These are phyloP conservation scores for Eucalyptus brandiana DNA, from an alignment of 345 rosid species.

Conservation along the genomic window DNA sequence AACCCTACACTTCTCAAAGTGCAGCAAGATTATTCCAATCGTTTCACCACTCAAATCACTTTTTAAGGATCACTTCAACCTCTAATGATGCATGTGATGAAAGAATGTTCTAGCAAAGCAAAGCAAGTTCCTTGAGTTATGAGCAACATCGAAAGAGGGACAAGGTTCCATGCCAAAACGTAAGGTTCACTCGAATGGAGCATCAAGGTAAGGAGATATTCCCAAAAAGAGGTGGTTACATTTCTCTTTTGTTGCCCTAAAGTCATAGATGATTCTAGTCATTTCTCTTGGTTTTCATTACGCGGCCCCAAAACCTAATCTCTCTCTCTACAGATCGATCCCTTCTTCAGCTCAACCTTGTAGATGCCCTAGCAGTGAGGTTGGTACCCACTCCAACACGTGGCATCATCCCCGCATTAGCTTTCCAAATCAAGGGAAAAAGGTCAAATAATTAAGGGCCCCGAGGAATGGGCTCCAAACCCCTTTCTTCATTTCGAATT, in stretches of 20 bases:
- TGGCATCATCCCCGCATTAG: neutral
- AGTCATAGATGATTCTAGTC: neutral
- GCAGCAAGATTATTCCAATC: neutral
- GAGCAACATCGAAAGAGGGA: neutral
- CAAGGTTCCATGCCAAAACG: neutral
- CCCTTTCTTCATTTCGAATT: neutral
- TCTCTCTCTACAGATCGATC: neutral
- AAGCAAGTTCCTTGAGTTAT: neutral
- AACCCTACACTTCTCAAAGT: neutral
- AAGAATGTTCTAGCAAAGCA: neutral
- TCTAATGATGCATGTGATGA: neutral
- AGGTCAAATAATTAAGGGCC: neutral
- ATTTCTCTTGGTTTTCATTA: neutral
- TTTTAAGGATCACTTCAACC: neutral
- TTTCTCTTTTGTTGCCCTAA: neutral
- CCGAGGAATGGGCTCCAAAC: neutral
- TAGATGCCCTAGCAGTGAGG: neutral
- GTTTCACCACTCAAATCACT: neutral
- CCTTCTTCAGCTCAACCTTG: neutral
- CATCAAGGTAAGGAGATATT: neutral
- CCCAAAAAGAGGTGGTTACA: neutral
- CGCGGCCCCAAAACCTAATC: neutral
- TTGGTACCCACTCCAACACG: neutral
- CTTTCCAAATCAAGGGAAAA: neutral
- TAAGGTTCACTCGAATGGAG: neutral